Conservation (phyloP, 1,284 basidiomycete genomes). For the Ustilago shanxiensis region DNA sequence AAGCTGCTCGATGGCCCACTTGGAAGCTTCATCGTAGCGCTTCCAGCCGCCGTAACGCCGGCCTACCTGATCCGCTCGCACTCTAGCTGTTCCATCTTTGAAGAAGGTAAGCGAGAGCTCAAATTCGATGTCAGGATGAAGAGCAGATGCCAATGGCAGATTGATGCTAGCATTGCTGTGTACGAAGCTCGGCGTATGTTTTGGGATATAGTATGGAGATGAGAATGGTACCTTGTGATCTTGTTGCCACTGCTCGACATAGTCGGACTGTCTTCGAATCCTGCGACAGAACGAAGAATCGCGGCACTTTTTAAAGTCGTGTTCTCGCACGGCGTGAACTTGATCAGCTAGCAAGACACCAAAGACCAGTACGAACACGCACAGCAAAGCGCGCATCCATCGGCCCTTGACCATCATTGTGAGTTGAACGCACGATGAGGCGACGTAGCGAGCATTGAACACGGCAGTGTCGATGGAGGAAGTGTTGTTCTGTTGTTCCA, state of each 20-base stretch:
- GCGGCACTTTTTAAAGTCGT: constrained; percentile 68
- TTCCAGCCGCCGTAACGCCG: constrained; percentile 58
- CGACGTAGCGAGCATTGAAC: not conserved
- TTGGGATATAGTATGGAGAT: constrained; percentile 59
- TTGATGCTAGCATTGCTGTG: constrained; percentile 39
- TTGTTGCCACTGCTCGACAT: constrained; percentile 52
- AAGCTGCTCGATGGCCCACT: constrained; percentile 62
- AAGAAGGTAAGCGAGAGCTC: constrained; percentile 59
- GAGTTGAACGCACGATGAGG: not conserved
- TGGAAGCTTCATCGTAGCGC: constrained; percentile 63
- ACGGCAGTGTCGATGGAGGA: not conserved
- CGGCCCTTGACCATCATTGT: constrained; percentile 19
- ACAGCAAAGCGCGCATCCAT: constrained; percentile 25
- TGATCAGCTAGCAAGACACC: constrained; percentile 18
- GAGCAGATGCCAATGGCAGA: constrained; percentile 53
- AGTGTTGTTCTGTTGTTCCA: not conserved
- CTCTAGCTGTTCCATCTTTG: constrained; percentile 64
- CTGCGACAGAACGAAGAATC: constrained; percentile 69
- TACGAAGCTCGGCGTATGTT: constrained; percentile 25
- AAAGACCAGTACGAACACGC: constrained; percentile 22
- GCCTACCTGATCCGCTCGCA: constrained; percentile 63
- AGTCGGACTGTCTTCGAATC: constrained; percentile 60
- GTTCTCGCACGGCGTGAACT: constrained; percentile 33
- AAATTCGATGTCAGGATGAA: constrained; percentile 63
- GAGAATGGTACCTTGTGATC: constrained; percentile 33